Percentiles rank a stretch among this genome's conserved stretches.
Conservation (phyloP, 129 eudicot species). For the Apium graveolens region DNA sequence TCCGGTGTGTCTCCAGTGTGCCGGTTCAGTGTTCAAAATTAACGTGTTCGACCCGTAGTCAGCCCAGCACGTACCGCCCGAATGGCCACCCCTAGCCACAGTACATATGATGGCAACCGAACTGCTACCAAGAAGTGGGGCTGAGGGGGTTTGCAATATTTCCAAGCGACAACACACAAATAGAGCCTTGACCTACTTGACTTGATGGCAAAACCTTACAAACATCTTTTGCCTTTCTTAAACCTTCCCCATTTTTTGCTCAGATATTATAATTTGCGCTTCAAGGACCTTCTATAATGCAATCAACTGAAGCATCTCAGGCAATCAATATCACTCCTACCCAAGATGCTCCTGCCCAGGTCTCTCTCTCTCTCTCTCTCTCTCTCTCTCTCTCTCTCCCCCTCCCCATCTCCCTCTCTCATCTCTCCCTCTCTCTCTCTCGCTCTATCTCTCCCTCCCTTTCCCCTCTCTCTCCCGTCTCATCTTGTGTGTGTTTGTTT, state of each 20-base stretch:
- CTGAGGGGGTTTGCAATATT: neutral
- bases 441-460: neutral
- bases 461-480: slow-evolving; percentile 1
- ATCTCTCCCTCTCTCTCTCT: no score
- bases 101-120: no score
- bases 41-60: no score
- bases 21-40: no score
- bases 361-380: slow-evolving; percentile 4
- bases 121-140: no score
- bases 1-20: no score
- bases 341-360: slow-evolving; percentile 25
- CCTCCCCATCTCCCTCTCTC: no score
- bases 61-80: no score
- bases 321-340: slow-evolving; percentile 9
- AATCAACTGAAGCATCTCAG: slow-evolving; percentile 17
- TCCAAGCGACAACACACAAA: neutral
- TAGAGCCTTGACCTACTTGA: neutral
- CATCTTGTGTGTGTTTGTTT: neutral
- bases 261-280: neutral
- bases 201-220: neutral
- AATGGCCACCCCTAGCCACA: no score
- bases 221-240: neutral
- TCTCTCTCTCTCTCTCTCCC: no score
- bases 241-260: neutral
- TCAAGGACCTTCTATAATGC: neutral